phyloP scores from a whole-genome alignment of 2,329 filamentous ascomycete genomes.

The Cordyceps militaris region DNA sequence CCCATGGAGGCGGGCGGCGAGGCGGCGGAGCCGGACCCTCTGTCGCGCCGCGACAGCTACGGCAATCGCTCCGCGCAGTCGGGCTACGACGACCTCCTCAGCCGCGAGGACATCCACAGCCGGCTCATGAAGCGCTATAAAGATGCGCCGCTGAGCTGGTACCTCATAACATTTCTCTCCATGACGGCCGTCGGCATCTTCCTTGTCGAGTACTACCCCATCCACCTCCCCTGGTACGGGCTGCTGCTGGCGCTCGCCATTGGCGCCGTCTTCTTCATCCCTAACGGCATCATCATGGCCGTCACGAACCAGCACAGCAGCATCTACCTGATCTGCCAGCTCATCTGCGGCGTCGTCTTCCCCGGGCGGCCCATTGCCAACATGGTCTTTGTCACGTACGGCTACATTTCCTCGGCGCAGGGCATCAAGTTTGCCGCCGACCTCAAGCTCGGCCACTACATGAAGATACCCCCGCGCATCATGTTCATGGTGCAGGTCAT shows the following conservation, averaged over 20 bases:
- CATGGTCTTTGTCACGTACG: constrained; percentile 90
- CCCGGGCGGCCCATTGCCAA: constrained; percentile 82
- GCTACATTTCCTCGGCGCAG: constrained; percentile 82
- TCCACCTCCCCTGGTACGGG: constrained; percentile 82
- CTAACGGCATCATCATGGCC: constrained; percentile 88
- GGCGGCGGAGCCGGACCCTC: constrained; percentile 3
- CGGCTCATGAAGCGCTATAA: constrained; percentile 76
- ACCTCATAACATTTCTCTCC: constrained; percentile 63
- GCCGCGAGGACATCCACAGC: constrained; percentile 74
- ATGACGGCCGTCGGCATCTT: constrained; percentile 79
- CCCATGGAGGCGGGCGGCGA: constrained; percentile 16
- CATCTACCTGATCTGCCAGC: constrained; percentile 79
- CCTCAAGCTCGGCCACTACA: constrained; percentile 80
- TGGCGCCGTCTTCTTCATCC: constrained; percentile 76
- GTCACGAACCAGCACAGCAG: constrained; percentile 85
- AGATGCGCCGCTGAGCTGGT: constrained; percentile 77
- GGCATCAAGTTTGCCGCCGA: constrained; percentile 85
- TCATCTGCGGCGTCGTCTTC: constrained; percentile 75
- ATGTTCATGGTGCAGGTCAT: constrained; percentile 73
- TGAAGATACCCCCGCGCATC: constrained; percentile 77
- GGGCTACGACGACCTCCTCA: constrained; percentile 50
- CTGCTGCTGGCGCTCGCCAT: constrained; percentile 71
- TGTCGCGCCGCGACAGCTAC: constrained; percentile 16
- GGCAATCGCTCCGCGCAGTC: constrained; percentile 27
- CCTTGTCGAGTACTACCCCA: constrained; percentile 76